Conservation (phyloP, 2,329 filamentous ascomycete genomes). For the Moelleriella libera region DNA sequence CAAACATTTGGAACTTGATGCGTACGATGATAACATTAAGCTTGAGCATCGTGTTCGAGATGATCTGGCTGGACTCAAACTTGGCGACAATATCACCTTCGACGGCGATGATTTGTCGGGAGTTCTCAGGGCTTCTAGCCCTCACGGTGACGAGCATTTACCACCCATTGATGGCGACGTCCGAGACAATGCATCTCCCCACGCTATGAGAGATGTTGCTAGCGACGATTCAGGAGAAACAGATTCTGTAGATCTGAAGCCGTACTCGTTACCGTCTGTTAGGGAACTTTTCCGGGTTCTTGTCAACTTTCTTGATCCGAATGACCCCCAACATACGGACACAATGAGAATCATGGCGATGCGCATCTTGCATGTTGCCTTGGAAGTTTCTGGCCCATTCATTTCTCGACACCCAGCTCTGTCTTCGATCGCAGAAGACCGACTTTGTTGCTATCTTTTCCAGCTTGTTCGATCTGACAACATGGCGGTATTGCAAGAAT, state of each 20-base stretch:
- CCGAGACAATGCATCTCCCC: not conserved
- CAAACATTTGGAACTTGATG: conserved; percentile 71
- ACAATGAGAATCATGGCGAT: conserved; percentile 95
- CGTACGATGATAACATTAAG: conserved; percentile 49
- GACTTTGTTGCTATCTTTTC: conserved; percentile 85
- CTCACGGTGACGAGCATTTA: not conserved
- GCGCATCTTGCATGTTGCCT: conserved; percentile 89
- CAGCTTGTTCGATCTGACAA: conserved; percentile 94
- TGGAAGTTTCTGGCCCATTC: conserved; percentile 90
- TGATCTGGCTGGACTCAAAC: conserved; percentile 64
- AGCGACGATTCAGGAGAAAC: conserved; percentile 23
- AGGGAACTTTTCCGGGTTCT: conserved; percentile 86
- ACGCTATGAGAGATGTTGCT: conserved; percentile 1
- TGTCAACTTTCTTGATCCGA: conserved; percentile 84
- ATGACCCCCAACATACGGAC: conserved; percentile 85
- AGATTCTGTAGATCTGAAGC: conserved; percentile 51
- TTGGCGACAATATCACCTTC: conserved; percentile 42
- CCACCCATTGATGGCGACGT: conserved; percentile 1
- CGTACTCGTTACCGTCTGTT: conserved; percentile 90
- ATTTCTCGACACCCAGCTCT: conserved; percentile 86
- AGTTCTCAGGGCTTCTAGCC: not conserved
- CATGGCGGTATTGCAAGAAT: conserved; percentile 86
- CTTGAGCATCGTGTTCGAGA: conserved; percentile 53
- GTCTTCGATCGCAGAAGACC: conserved; percentile 79
- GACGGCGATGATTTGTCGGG: not conserved